Base-by-base conservation (phyloP, 257 asterid species). In the Solanum sitiens region DNA sequence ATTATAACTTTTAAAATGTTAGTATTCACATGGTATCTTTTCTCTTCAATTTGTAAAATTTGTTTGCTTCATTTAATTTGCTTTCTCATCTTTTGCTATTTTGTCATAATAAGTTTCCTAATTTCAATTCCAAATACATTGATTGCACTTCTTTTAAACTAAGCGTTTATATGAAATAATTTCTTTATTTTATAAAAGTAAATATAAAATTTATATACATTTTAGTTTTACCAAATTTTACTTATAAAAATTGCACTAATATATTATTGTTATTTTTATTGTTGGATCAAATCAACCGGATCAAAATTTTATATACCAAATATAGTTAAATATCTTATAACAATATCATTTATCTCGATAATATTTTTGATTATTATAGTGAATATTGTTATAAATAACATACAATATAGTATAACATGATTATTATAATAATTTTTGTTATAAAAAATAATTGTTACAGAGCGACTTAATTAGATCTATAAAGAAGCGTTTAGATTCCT, bases 111-210 rank as follows among this genome's bases (percentile, higher is more conserved):
- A 23, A 23, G 27, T 63, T 23, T 63, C 13, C 67, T 59, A 37
- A 37, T 37, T 20, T 59, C 12, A 20, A 59, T 59, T 11, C 12
- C 8, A 53, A 27, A 53, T 53, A 59, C 11, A 16, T 59, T 59
- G 67, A 59, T 59, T 59, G 25, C 25, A 59, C 5, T 61, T 23
- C n/a, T 61, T 21, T 21, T 61, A 1, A 61, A 6, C 5, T 0
- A 3, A 1, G 0, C 1, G 13, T 21, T 0, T 59, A 59, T 59
- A 3, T 9, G 1, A 21, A 61, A 61, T 61, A 9, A 9, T 2
- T 3, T 23, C 0, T 61, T 2, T 23, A 61, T 0, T 2, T 23
- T 23, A 21, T 0, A 61, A 61, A 61, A 3, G 21, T 61, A 61
- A 61, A 61, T 61, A 3, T 61, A 61, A 61, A 6, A 61, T 3